Conservation (phyloP, 1,284 basidiomycete genomes). For the Stygiomarasmius scandens region DNA sequence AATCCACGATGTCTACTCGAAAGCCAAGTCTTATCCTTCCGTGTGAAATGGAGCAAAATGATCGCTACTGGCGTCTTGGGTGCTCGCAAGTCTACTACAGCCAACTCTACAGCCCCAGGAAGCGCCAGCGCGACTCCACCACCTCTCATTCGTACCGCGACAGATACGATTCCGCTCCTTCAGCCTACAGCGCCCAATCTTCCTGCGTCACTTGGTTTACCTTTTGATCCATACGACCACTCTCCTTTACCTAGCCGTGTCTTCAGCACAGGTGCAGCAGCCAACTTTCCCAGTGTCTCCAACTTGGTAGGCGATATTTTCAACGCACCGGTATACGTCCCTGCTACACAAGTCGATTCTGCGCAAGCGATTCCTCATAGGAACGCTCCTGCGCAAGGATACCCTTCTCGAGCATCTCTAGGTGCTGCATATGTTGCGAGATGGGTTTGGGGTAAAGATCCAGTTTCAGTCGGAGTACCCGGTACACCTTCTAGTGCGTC, state of each 20-base stretch:
- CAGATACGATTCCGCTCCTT: constrained; percentile 5
- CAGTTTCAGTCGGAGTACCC: constrained; percentile 35
- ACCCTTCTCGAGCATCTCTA: constrained; percentile 65
- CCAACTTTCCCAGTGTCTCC: constrained; percentile 81
- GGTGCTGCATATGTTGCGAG: constrained; percentile 76
- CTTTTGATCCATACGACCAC: constrained; percentile 77
- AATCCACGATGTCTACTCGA: constrained; percentile 83
- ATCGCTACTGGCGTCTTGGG: constrained; percentile 60
- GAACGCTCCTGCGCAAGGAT: constrained; percentile 70
- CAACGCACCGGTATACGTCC: constrained; percentile 74
- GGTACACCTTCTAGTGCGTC: constrained; percentile 18
- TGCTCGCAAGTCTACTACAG: constrained; percentile 36
- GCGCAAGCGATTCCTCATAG: constrained; percentile 68
- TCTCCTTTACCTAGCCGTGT: constrained; percentile 62
- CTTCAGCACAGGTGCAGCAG: constrained; percentile 72
- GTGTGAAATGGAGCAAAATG: constrained; percentile 77
- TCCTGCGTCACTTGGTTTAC: constrained; percentile 56
- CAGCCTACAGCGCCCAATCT: constrained; percentile 26
- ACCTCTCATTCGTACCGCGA: constrained; percentile 18
- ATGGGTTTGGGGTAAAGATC: constrained; percentile 74
- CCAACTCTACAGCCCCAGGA: constrained; percentile 25
- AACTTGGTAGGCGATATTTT: constrained; percentile 79
- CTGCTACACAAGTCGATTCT: constrained; percentile 71
- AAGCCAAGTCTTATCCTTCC: constrained; percentile 75
- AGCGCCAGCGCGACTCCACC: constrained; percentile 29